These are phyloP conservation scores for Colletotrichum camelliae DNA, from an alignment of 2,329 filamentous ascomycete genomes.

Conservation along the genomic window DNA sequence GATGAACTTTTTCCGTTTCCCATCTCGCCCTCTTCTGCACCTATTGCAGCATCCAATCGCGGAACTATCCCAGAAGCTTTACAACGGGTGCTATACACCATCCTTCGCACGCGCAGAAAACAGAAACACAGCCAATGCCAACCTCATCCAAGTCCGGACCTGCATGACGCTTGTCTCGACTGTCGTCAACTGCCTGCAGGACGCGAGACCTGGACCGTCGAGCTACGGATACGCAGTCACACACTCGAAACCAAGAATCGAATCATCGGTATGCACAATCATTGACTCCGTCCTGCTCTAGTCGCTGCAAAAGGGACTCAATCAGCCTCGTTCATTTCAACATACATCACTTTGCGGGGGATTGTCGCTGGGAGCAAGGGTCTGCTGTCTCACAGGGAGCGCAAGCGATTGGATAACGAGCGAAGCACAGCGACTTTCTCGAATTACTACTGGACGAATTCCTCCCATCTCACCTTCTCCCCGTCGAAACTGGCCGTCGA, in stretches of 20 bases:
- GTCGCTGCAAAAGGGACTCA: background rate
- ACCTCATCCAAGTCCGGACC: background rate
- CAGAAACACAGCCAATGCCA: background rate
- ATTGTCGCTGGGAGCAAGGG: constrained; percentile 12
- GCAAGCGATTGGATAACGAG: constrained; percentile 23
- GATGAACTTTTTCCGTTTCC: background rate
- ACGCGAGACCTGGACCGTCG: background rate
- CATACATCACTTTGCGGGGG: constrained; percentile 8
- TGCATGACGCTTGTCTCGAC: background rate
- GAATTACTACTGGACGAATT: constrained; percentile 7
- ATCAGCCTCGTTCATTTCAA: constrained; percentile 3
- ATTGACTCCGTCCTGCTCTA: background rate
- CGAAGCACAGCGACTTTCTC: constrained; percentile 8
- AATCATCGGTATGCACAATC: background rate
- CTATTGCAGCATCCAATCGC: background rate
- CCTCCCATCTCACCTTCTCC: background rate
- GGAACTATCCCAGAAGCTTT: background rate
- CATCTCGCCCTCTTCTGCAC: background rate
- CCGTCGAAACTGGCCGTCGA: background rate
- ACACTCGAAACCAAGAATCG: background rate
- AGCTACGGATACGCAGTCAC: background rate
- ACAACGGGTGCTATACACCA: background rate
- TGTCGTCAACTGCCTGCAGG: background rate
- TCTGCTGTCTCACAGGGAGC: constrained; percentile 9
- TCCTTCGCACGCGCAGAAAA: background rate